Percentiles rank a stretch among this genome's conserved stretches.
Conservation (phyloP, 2,329 filamentous ascomycete species). For the Alternaria sp. region DNA sequence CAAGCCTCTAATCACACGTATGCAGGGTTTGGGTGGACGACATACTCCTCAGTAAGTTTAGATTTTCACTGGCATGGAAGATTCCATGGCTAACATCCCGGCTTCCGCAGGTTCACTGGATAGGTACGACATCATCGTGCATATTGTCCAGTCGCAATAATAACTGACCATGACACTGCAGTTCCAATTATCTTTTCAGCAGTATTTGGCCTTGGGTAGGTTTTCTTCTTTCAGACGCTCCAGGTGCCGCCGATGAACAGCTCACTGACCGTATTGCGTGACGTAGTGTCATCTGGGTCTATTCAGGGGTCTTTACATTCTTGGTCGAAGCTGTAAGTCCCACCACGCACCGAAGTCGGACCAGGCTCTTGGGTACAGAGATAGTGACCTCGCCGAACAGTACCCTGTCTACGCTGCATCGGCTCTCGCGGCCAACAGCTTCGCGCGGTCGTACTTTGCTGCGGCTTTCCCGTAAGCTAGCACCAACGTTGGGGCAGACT, state of each 20-base stretch:
- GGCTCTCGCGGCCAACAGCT: slow-evolving; percentile 58
- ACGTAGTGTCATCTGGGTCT: slow-evolving; percentile 74
- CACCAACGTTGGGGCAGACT: background rate
- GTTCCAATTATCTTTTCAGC: slow-evolving; percentile 58
- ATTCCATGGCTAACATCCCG: slow-evolving; percentile 36
- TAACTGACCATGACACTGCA: slow-evolving; percentile 46
- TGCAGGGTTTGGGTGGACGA: slow-evolving; percentile 79
- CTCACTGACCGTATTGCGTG: slow-evolving; percentile 39
- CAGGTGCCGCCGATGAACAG: slow-evolving; percentile 28
- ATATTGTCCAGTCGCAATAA: slow-evolving; percentile 33
- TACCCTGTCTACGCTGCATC: slow-evolving; percentile 58
- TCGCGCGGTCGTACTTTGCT: slow-evolving; percentile 57
- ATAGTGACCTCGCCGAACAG: slow-evolving; percentile 40
- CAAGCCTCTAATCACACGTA: slow-evolving; percentile 35
- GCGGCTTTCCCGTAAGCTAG: slow-evolving; percentile 51
- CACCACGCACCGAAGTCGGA: slow-evolving; percentile 29
- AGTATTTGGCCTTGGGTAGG: slow-evolving; percentile 55
- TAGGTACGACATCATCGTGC: slow-evolving; percentile 49
- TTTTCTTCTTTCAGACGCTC: slow-evolving; percentile 20
- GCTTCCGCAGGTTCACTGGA: slow-evolving; percentile 56
- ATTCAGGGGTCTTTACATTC: slow-evolving; percentile 87
- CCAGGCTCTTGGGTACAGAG: slow-evolving; percentile 18
- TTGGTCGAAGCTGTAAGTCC: slow-evolving; percentile 66
- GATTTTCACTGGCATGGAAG: slow-evolving; percentile 60
- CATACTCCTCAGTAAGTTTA: slow-evolving; percentile 74